These are phyloP conservation scores for Carex arenaria DNA, from an alignment of 202 grass and related monocot species.

Conservation along the genomic window DNA sequence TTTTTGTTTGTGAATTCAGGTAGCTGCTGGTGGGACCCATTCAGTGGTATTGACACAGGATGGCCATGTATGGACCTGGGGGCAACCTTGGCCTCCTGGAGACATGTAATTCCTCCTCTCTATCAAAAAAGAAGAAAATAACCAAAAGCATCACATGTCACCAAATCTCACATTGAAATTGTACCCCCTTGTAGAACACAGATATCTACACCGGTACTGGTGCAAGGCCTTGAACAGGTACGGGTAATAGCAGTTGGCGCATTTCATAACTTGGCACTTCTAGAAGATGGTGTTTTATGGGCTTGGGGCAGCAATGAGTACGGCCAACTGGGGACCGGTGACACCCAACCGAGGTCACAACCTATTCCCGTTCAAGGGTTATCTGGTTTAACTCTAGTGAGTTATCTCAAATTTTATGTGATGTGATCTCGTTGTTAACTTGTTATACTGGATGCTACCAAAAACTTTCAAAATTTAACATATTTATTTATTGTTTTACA, in stretches of 20 bases:
- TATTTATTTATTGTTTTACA: constrained; percentile 31
- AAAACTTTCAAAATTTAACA: not conserved
- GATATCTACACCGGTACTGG: constrained; percentile 86
- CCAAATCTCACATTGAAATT: not conserved
- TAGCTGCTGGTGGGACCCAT: constrained; percentile 96
- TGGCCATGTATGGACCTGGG: constrained; percentile 96
- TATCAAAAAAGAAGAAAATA: constrained; percentile 1
- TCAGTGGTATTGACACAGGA: constrained; percentile 90
- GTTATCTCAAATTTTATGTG: constrained; percentile 30
- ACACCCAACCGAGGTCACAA: constrained; percentile 90
- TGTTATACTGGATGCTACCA: not conserved
- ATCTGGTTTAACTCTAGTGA: constrained; percentile 69
- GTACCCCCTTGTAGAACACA: constrained; percentile 52
- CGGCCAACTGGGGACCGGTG: constrained; percentile 83
- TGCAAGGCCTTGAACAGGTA: constrained; percentile 83
- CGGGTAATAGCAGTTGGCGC: constrained; percentile 83
- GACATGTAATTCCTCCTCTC: constrained; percentile 62
- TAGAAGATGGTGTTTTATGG: constrained; percentile 78
- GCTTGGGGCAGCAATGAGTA: constrained; percentile 99
- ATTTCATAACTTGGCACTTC: constrained; percentile 93
- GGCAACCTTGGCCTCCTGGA: constrained; percentile 97
- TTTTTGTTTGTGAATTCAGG: constrained; percentile 34
- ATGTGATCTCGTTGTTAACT: not conserved
- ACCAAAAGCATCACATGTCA: not conserved
- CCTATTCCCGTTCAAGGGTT: constrained; percentile 64